Conservation (phyloP, 352 stramenopile species). For the Globisporangium camurandrum region DNA sequence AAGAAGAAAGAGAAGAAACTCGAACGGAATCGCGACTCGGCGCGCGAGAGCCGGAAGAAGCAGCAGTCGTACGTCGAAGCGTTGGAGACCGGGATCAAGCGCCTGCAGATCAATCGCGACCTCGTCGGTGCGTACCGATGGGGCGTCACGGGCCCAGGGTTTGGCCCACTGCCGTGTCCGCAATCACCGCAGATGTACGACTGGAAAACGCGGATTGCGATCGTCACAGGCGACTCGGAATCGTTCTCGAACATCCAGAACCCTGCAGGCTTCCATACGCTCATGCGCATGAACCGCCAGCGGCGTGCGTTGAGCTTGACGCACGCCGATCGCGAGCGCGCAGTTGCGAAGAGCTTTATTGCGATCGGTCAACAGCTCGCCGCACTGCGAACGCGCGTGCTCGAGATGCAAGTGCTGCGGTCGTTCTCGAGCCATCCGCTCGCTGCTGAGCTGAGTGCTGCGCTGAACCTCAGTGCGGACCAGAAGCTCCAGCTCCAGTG, state of each 20-base stretch:
- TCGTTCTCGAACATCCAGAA: slow-evolving; percentile 67
- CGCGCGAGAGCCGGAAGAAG: slow-evolving; percentile 77
- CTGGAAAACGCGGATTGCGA: slow-evolving; percentile 52
- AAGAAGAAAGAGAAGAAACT: slow-evolving; percentile 89
- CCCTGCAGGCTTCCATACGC: slow-evolving; percentile 48
- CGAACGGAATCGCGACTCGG: slow-evolving; percentile 82
- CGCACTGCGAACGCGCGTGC: slow-evolving; percentile 40
- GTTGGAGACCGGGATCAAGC: slow-evolving; percentile 82
- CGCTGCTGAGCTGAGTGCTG: slow-evolving; percentile 29
- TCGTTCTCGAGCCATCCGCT: slow-evolving; percentile 32
- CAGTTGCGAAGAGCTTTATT: slow-evolving; percentile 55
- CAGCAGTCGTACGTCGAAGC: slow-evolving; percentile 86
- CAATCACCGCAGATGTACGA: slow-evolving; percentile 50
- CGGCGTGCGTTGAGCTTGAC: slow-evolving; percentile 44
- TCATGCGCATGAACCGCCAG: slow-evolving; percentile 74
- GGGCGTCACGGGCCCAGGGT: slow-evolving; percentile 46
- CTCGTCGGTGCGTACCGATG: slow-evolving; percentile 63
- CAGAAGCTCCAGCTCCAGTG: slow-evolving; percentile 63
- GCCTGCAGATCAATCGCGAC: slow-evolving; percentile 78
- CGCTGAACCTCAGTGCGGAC: slow-evolving; percentile 40
- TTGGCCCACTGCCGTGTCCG: slow-evolving; percentile 28
- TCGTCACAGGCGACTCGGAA: slow-evolving; percentile 60
- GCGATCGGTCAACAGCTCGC: slow-evolving; percentile 46
- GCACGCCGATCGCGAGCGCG: slow-evolving; percentile 34
- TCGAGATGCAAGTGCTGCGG: slow-evolving; percentile 61